Percentiles rank a stretch among this genome's conserved stretches.
These are phyloP conservation scores for Apophysomyces variabilis DNA, from an alignment of 371 early-diverging fungal species.

Conservation along the genomic window DNA sequence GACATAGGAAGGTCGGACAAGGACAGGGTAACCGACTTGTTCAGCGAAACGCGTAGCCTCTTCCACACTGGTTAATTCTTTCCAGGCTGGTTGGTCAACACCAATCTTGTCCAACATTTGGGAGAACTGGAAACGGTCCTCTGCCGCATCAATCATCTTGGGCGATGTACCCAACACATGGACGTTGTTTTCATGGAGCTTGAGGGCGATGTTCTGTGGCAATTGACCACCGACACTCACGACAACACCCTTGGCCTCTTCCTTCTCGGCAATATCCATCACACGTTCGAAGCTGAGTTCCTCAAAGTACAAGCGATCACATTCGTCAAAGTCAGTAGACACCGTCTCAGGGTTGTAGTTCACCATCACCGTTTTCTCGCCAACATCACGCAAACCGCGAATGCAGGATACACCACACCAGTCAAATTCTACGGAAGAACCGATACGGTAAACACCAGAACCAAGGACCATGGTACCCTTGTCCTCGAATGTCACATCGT, in stretches of 20 bases:
- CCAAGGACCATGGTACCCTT: constrained; percentile 93
- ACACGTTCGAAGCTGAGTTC: constrained; percentile 90
- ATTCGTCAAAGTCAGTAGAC: constrained; percentile 95
- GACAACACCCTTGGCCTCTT: constrained; percentile 80
- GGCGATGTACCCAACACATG: constrained; percentile 92
- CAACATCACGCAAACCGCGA: constrained; percentile 78
- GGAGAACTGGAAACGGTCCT: constrained; percentile 94
- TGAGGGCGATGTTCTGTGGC: constrained; percentile 94
- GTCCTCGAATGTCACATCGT: constrained; percentile 87
- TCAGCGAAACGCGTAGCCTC: constrained; percentile 84
- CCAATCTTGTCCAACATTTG: constrained; percentile 85
- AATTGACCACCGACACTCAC: constrained; percentile 92
- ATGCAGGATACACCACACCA: constrained; percentile 91
- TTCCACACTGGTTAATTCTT: constrained; percentile 81
- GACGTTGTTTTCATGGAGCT: constrained; percentile 68
- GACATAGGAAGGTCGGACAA: constrained; percentile 94
- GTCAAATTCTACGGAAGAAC: constrained; percentile 94
- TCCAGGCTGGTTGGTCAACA: constrained; percentile 95
- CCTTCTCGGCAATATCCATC: constrained; percentile 90
- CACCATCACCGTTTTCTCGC: constrained; percentile 90
- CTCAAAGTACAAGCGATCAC: constrained; percentile 94
- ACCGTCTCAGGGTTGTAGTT: constrained; percentile 98
- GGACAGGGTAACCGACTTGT: constrained; percentile 89
- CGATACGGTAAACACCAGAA: constrained; percentile 96
- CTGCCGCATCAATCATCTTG: constrained; percentile 88